A percentile compares a stretch with the other conserved stretches of the same genome.
Conservation (phyloP, 768 basidiomycete genomes). For the Auricularia sp. region DNA sequence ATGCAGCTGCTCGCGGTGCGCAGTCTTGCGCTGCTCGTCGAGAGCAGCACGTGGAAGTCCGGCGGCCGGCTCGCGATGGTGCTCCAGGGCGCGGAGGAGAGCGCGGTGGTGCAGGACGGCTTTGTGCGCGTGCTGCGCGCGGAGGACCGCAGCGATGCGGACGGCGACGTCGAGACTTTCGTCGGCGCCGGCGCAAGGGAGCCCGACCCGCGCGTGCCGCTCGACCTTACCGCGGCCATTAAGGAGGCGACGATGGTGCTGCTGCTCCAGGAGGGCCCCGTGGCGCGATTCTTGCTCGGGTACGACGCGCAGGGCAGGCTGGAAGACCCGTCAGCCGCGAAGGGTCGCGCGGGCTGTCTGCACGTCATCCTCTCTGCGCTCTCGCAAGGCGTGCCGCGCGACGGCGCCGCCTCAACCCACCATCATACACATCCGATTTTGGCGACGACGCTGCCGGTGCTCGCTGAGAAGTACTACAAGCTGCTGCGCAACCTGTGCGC, state of each 20-base stretch:
- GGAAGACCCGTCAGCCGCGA: conserved; percentile 69
- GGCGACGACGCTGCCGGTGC: conserved; percentile 59
- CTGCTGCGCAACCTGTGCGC: conserved; percentile 78
- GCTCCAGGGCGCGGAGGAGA: conserved; percentile 71
- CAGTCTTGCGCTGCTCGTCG: conserved; percentile 58
- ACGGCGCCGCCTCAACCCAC: conserved; percentile 33
- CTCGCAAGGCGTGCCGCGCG: conserved; percentile 60
- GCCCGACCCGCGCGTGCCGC: conserved; percentile 33
- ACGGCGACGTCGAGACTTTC: conserved; percentile 51
- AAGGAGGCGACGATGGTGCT: conserved; percentile 71
- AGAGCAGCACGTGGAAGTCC: conserved; percentile 39
- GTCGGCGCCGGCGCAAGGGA: conserved; percentile 70
- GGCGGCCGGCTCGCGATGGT: conserved; percentile 57
- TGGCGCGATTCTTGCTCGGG: conserved; percentile 75
- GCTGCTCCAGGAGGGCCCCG: conserved; percentile 72
- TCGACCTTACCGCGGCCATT: conserved; percentile 46
- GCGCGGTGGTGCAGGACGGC: conserved; percentile 73
- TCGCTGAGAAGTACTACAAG: conserved; percentile 80
- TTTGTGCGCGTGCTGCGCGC: conserved; percentile 57
- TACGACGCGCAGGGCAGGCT: conserved; percentile 64
- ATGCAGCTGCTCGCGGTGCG: conserved; percentile 67
- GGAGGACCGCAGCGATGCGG: conserved; percentile 54
- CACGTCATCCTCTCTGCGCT: conserved; percentile 75
- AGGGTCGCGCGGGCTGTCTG: conserved; percentile 57
- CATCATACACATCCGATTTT: conserved; percentile 56